phyloP scores from a whole-genome alignment of 2,329 filamentous ascomycete species.

The Didymella arachidicola region DNA sequence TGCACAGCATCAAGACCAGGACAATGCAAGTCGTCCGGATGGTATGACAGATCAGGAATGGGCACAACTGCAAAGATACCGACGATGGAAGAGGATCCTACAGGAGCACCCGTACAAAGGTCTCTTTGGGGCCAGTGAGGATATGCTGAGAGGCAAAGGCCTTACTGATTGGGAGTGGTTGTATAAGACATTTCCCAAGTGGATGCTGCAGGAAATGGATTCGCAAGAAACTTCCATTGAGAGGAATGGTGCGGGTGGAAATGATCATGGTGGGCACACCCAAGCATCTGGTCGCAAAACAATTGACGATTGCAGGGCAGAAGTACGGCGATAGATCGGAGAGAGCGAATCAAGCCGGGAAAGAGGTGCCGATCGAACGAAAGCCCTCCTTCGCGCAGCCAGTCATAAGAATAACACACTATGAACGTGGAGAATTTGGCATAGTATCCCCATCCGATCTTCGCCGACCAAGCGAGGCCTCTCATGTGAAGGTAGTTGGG shows the following conservation, averaged over 20 bases:
- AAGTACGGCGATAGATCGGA: constrained; percentile 5
- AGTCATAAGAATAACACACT: constrained; percentile 22
- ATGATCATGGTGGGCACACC: neutral
- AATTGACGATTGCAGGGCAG: constrained; percentile 4
- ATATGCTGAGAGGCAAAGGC: constrained; percentile 44
- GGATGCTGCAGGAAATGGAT: constrained; percentile 43
- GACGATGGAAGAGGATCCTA: constrained; percentile 42
- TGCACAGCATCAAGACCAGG: constrained; percentile 35
- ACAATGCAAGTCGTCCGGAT: constrained; percentile 27
- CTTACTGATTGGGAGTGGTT: constrained; percentile 44
- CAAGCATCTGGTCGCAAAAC: neutral
- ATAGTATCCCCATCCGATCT: constrained; percentile 45
- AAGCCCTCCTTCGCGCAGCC: constrained; percentile 28
- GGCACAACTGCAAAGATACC: constrained; percentile 40
- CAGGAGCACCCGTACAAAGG: constrained; percentile 54
- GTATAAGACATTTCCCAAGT: constrained; percentile 40
- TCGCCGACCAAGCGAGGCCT: constrained; percentile 35
- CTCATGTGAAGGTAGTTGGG: constrained; percentile 15
- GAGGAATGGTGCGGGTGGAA: neutral
- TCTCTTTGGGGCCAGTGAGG: constrained; percentile 53
- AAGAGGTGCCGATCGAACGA: constrained; percentile 2
- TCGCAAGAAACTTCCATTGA: constrained; percentile 12
- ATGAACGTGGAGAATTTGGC: constrained; percentile 31
- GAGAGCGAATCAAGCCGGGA: neutral
- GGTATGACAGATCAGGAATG: constrained; percentile 43